Conservation (phyloP, 2,329 filamentous ascomycete genomes). For the Exophiala viscosa region DNA sequence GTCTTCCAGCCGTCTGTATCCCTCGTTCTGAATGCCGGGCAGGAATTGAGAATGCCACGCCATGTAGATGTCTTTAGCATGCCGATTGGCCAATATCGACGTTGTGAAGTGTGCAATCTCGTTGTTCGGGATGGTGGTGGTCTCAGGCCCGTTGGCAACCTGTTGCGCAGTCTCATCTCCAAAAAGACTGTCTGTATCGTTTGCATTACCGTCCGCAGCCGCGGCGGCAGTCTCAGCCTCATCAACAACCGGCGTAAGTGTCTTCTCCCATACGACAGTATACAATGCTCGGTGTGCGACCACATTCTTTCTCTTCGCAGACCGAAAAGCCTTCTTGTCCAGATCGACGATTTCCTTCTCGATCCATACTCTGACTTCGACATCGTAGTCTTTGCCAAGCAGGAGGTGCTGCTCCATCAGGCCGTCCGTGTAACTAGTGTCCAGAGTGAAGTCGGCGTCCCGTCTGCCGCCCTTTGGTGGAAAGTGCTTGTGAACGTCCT, state of each 20-base stretch:
- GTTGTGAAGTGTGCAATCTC: conserved; percentile 17
- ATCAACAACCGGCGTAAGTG: conserved; percentile 1
- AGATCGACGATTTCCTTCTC: conserved; percentile 18
- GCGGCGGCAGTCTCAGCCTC: not conserved
- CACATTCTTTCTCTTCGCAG: conserved; percentile 10
- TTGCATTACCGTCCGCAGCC: not conserved
- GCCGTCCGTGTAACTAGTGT: conserved; percentile 3
- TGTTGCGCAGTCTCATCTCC: conserved; percentile 4
- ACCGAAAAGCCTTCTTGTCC: conserved; percentile 12
- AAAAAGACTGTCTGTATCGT: conserved; percentile 9
- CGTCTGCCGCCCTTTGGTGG: conserved; percentile 4
- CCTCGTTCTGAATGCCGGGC: conserved; percentile 20
- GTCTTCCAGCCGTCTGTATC: conserved; percentile 17
- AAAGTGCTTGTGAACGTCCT: not conserved
- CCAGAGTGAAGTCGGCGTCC: conserved; percentile 2
- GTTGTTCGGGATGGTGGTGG: conserved; percentile 5
- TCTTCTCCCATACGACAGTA: conserved; percentile 24
- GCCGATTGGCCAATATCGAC: conserved; percentile 23
- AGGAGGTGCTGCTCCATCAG: conserved; percentile 20
- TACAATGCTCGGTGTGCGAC: conserved; percentile 8
- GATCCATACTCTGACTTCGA: conserved; percentile 19
- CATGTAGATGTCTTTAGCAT: conserved; percentile 24
- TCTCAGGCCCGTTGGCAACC: not conserved
- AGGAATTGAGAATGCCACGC: conserved; percentile 21
- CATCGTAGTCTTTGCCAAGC: conserved; percentile 11